These are phyloP conservation scores for Daedalea quercina DNA, from an alignment of 768 basidiomycete species.

Conservation along the genomic window DNA sequence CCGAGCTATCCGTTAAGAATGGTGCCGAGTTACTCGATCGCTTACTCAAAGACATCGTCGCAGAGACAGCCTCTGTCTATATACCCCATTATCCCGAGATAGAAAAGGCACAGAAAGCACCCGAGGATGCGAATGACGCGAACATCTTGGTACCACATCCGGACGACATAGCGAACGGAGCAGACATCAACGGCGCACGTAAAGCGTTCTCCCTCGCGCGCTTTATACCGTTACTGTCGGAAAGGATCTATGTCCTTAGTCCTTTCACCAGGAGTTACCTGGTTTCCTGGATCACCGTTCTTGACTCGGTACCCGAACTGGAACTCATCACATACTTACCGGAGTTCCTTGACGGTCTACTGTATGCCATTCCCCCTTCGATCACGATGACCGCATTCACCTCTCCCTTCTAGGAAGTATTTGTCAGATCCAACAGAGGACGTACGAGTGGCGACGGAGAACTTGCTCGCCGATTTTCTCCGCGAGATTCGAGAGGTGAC, in stretches of 20 bases:
- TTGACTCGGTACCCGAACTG: conserved; percentile 94
- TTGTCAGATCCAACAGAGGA: conserved; percentile 93
- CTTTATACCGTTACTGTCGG: conserved; percentile 90
- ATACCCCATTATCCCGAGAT: conserved; percentile 84
- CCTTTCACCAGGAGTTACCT: conserved; percentile 95
- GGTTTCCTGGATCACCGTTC: conserved; percentile 93
- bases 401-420: conserved; percentile 61
- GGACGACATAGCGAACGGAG: conserved; percentile 37
- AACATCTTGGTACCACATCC: conserved; percentile 64
- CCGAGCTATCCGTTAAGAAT: conserved; percentile 94
- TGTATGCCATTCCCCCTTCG: conserved; percentile 45
- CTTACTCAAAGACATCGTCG: conserved; percentile 95
- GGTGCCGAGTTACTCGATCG: conserved; percentile 95
- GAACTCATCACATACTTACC: conserved; percentile 94
- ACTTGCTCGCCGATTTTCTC: conserved; percentile 82
- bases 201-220: conserved; percentile 91
- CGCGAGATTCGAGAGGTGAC: conserved; percentile 88
- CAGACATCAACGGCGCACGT: conserved; percentile 35
- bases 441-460: conserved; percentile 86
- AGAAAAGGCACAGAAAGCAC: conserved; percentile 45
- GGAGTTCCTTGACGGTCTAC: conserved; percentile 86
- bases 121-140: conserved; percentile 29
- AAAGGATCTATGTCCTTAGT: conserved; percentile 91
- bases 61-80: conserved; percentile 93
- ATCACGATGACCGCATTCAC: conserved; percentile 10